Evolutionary conservation across 768 basidiomycete genomes (phyloP).

Genomic region (Omphalotus guepiniiformis): DNA sequence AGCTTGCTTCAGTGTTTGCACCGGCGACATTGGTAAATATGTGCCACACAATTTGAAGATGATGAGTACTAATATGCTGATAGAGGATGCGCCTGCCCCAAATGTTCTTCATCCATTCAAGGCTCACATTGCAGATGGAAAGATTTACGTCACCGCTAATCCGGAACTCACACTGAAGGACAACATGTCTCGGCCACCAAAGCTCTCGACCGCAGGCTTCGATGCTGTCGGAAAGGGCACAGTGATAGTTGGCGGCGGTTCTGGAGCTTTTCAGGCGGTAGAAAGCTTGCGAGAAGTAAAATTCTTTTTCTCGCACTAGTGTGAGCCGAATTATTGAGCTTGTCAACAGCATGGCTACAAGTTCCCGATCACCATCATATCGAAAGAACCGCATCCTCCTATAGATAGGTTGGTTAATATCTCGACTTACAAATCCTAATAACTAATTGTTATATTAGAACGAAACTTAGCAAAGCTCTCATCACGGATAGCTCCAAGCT

Average conservation of each 20-base stretch:
- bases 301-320: not conserved
- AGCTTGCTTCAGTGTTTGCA: conserved; percentile 89
- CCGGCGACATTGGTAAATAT: conserved; percentile 69
- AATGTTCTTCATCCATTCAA: conserved; percentile 77
- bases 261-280: conserved; percentile 70
- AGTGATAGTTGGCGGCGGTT: conserved; percentile 84
- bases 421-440: not conserved
- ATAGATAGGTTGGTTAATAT: conserved; percentile 63
- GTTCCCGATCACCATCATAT: conserved; percentile 72
- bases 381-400: conserved; percentile 76
- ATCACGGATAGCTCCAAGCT: conserved; percentile 75
- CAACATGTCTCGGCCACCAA: conserved; percentile 62
- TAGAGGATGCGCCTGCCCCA: conserved; percentile 89
- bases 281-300: conserved; percentile 80
- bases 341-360: conserved; percentile 63
- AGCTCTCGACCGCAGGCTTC: conserved; percentile 41
- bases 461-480: conserved; percentile 86
- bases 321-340: not conserved
- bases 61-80: not conserved
- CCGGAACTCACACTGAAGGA: conserved; percentile 55
- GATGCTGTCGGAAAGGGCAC: conserved; percentile 58
- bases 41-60: not conserved
- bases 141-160: conserved; percentile 76
- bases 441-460: conserved; percentile 37
- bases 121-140: conserved; percentile 58